phyloP scores from a whole-genome alignment of 768 basidiomycete genomes.

The Boletus insuetus region DNA sequence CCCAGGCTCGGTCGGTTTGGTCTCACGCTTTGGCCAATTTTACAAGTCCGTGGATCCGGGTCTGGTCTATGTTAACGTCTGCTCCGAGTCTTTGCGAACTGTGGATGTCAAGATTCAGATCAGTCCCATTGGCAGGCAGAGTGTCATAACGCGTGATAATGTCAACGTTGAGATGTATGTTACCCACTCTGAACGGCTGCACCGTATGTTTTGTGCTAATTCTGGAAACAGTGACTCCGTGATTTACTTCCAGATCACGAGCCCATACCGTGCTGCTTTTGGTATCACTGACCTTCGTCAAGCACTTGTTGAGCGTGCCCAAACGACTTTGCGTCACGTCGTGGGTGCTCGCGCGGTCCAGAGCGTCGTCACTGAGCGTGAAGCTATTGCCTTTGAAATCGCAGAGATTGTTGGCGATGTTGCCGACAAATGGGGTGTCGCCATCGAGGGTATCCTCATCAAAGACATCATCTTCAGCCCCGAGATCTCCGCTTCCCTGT shows the following conservation, averaged over 20 bases:
- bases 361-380: constrained; percentile 93
- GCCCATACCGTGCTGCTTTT: constrained; percentile 91
- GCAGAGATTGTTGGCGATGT: constrained; percentile 93
- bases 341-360: constrained; percentile 96
- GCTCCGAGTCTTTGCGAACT: constrained; percentile 81
- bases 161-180: constrained; percentile 90
- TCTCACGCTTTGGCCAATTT: constrained; percentile 93
- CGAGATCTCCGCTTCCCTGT: constrained; percentile 88
- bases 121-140: constrained; percentile 79
- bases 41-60: constrained; percentile 96
- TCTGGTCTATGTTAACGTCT: constrained; percentile 89
- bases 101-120: constrained; percentile 98
- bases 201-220: background rate
- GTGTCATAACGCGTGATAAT: constrained; percentile 93
- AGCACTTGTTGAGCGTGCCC: constrained; percentile 79
- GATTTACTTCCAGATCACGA: constrained; percentile 88
- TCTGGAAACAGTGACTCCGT: constrained; percentile 70
- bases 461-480: constrained; percentile 92
- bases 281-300: constrained; percentile 88
- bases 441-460: constrained; percentile 94
- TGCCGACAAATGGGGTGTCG: constrained; percentile 95
- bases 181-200: background rate
- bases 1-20: constrained; percentile 78
- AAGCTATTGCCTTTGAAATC: constrained; percentile 94
- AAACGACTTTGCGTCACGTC: constrained; percentile 96